Evolutionary conservation across 106 monocot species (phyloP).

Genomic region (Chionographis japonica): DNA sequence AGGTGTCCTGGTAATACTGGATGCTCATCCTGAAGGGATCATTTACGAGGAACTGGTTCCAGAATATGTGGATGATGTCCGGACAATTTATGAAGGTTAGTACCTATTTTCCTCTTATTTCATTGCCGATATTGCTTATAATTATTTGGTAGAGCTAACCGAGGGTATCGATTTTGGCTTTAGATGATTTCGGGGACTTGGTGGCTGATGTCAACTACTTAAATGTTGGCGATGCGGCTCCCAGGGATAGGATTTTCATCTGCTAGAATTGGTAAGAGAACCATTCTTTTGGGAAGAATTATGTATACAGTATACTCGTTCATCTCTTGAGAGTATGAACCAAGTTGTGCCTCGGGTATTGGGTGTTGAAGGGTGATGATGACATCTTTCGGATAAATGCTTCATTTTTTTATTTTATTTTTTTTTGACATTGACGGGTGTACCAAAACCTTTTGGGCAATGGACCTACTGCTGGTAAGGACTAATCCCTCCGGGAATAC

Average conservation of each 20-base stretch:
- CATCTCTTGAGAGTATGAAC: too few species aligned
- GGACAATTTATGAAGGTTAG: slow-evolving; percentile 96
- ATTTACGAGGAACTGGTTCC: slow-evolving; percentile 71
- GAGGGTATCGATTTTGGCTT: neutral
- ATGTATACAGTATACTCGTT: too few species aligned
- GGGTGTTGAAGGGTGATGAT: too few species aligned
- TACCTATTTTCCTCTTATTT: neutral
- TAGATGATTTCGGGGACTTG: slow-evolving; percentile 83
- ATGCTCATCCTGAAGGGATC: slow-evolving; percentile 84
- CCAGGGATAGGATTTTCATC: slow-evolving; percentile 71
- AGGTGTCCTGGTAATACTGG: slow-evolving; percentile 82
- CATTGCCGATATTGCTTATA: neutral
- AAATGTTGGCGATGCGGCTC: slow-evolving; percentile 27
- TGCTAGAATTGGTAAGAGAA: slow-evolving; percentile 39
- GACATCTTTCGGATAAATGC: too few species aligned
- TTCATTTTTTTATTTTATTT: too few species aligned
- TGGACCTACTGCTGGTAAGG: too few species aligned
- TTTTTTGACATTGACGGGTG: too few species aligned
- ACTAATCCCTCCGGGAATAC: too few species aligned
- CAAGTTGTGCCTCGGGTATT: too few species aligned
- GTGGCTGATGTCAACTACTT: slow-evolving; percentile 90
- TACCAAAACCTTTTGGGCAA: too few species aligned
- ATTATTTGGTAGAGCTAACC: neutral
- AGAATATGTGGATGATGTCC: slow-evolving; percentile 72
- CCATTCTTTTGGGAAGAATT: too few species aligned